These are phyloP conservation scores for Dipteronia dyeriana DNA, from an alignment of 345 rosid genomes.

Conservation along the genomic window DNA sequence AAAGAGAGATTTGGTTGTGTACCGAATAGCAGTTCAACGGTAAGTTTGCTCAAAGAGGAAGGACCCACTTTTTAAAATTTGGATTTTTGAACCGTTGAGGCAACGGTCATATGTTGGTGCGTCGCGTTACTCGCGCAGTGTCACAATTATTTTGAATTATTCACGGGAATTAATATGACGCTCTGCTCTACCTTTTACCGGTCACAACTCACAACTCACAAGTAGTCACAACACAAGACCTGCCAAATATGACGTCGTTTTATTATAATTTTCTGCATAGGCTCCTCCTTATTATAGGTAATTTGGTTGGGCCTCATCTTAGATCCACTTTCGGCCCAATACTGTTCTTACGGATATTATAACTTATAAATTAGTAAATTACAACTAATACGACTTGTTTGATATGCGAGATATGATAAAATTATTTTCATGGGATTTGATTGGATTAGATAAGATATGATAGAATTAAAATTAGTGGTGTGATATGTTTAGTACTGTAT, in stretches of 20 bases:
- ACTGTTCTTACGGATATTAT: no score
- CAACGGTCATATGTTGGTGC: constrained; percentile 51
- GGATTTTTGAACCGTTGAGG: constrained; percentile 46
- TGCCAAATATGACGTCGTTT: background rate
- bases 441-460: no score
- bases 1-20: constrained; percentile 6
- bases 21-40: constrained; percentile 41
- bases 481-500: no score
- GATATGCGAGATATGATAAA: no score
- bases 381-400: no score
- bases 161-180: background rate
- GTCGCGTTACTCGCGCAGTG: constrained; percentile 16
- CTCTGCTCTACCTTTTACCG: background rate
- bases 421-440: no score
- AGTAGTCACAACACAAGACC: background rate
- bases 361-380: no score
- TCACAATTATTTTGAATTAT: constrained; percentile 25
- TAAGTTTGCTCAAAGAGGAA: constrained; percentile 22
- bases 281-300: background rate
- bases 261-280: no score
- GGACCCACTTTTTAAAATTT: constrained; percentile 22
- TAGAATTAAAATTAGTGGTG: no score
- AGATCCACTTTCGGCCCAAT: background rate
- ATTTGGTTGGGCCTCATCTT: background rate
- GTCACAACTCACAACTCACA: background rate